Base-by-base conservation (phyloP, 139 green algal species). In the Limnomonas spitsbergensis region DNA sequence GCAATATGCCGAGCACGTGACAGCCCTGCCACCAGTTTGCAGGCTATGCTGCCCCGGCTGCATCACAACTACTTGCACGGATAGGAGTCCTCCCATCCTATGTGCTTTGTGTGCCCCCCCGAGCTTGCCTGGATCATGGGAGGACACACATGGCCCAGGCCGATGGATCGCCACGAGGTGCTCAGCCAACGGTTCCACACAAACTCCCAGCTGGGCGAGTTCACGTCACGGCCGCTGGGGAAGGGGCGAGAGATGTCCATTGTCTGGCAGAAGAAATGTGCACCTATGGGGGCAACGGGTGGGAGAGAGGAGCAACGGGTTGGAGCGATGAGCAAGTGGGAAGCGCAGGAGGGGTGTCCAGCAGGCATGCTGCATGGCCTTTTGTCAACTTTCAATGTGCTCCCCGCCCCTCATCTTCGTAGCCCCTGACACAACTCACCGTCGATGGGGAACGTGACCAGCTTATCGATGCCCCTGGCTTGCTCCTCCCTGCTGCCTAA, bases 181-280 rank as follows among this genome's bases (percentile, higher is more conserved):
- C 69, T 81, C 40, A 91, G 84, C 88, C 91, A 95, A 29, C 85
- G 80, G 83, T 98, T 98, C 94, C 94, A 98, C 52, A 96, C 89
- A 84, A 96, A 96, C 71, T 97, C 90, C 88, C 83, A 94, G 79
- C 80, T 88, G 56, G 92, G 89, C 4, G 88, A 39, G 2, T 40
- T 71, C 1, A 82, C 77, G 1, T 76, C 31, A 0, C 77, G 71
- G 40, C 82, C 79, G 40, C 81, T 90, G 69, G 93, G 93, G 79
- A 98, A 98, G 29, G 95, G 95, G 24, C 94, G 88, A 14, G 93
- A 94, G 26, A 99, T 78, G 89, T 99, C 95, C 4, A 91, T 81
- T 0, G 94, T 98, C 79, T 98, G 93, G 76, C 95, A 99, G 79
- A 92, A 98, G 84, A 91, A 99, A 82, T 99, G 95, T 1, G 92